Base-by-base conservation (phyloP, 768 basidiomycete species). In the Hortiboletus flavorubellus region DNA sequence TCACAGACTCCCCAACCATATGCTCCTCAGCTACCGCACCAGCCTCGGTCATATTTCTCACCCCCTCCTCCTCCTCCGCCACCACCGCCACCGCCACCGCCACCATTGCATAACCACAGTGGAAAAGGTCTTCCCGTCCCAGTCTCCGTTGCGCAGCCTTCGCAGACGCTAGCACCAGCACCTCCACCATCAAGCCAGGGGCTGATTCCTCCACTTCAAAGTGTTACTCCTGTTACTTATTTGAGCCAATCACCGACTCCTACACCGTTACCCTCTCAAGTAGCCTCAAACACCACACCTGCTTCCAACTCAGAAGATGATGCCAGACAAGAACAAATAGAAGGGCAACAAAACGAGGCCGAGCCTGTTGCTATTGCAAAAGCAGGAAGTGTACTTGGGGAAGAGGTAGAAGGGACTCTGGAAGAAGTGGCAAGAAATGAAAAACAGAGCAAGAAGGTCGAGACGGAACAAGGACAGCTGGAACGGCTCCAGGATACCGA, bases 241-340 rank as follows among this genome's bases (percentile, higher is more conserved):
- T 23, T 35, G 30, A 18, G 31, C 41, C 63, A 54, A 53, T 55
- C 55, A 53, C 41, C 58, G 33, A 41, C 29, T n/a, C 62, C 65
- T 18, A 63, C 68, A 15, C 64, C 71, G 15, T 23, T 54, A 12
- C 57, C 57, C 6, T 54, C 68, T 5, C 61, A 53, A 31, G 49
- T 56, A 41, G 33, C n/a, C 8, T n/a, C 23, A 34, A 38, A 33
- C 29, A 39, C 18, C 16, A 16, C 23, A 29, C 23, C 34, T 37
- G 26, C 10, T 46, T 4, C 31, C 31, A 65, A 65, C 41, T 70
- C 73, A 46, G 70, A 65, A 38, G 67, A 33, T 44, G 74, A 70
- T 33, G 68, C 68, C 9, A 72, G 75, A 10, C 77, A 78, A 45
- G 75, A 76, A 50, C 66, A 67, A 34, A 78, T 73, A 64, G 80